Conservation (phyloP, 169 alveolate genomes). For the Amoebophrya sp. region DNA sequence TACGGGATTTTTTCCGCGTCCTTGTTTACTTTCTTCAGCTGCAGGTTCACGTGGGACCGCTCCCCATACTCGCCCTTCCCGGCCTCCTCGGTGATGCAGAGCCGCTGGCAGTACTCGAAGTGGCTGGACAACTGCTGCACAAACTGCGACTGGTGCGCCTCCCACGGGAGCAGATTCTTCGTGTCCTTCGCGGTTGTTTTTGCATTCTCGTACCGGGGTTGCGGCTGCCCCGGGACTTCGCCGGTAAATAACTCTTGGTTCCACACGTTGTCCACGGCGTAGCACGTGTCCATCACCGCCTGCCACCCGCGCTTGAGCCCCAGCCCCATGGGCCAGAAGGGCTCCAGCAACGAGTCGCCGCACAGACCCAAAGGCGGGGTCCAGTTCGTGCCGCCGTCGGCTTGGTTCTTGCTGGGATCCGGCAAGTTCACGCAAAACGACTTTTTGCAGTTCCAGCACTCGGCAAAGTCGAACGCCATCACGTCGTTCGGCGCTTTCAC, state of each 20-base stretch:
- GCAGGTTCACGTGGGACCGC: not conserved
- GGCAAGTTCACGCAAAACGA: not conserved
- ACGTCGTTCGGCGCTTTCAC: slow-evolving; percentile 1
- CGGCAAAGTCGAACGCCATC: slow-evolving; percentile 23
- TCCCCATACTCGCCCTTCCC: not conserved
- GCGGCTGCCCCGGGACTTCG: too few species aligned
- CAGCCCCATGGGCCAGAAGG: slow-evolving; percentile 15
- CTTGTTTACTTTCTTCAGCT: not conserved
- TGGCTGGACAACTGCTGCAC: not conserved
- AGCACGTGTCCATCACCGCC: not conserved
- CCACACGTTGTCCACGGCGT: not conserved
- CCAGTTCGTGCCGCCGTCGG: not conserved
- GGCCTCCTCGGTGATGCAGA: slow-evolving; percentile 22
- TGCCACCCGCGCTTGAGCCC: slow-evolving; percentile 15
- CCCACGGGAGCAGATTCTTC: not conserved
- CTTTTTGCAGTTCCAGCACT: slow-evolving; percentile 18
- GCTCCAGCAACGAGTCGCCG: slow-evolving; percentile 2
- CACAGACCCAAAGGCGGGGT: not conserved
- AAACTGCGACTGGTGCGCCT: not conserved
- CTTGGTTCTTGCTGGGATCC: not conserved
- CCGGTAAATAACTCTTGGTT: not conserved
- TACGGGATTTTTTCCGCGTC: not conserved
- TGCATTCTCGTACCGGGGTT: too few species aligned
- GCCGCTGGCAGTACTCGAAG: not conserved
- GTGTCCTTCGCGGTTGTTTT: not conserved